Percentiles rank a stretch among this genome's conserved stretches.
Evolutionary conservation across 2,329 filamentous ascomycete genomes (phyloP).

Genomic region (Penicillium sp.): DNA sequence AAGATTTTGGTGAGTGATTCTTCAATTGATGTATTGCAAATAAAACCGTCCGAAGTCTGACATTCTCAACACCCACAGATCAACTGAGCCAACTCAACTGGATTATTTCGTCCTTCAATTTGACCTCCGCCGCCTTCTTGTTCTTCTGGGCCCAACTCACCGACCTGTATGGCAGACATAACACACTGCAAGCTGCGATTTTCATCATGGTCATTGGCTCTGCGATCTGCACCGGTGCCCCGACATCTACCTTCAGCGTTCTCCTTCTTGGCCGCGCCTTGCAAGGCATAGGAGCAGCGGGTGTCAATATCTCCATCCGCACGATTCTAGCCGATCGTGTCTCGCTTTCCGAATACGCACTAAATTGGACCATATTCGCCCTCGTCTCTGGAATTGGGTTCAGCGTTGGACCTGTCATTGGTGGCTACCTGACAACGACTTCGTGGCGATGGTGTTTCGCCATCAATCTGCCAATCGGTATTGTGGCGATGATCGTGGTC

Average conservation of each 20-base stretch:
- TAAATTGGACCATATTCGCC: constrained; percentile 65
- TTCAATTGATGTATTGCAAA: background rate
- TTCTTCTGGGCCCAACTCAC: constrained; percentile 67
- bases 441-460: constrained; percentile 27
- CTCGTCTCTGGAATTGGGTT: constrained; percentile 62
- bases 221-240: constrained; percentile 62
- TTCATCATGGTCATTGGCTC: constrained; percentile 63
- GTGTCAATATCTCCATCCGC: constrained; percentile 63
- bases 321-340: constrained; percentile 69
- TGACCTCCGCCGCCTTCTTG: constrained; percentile 69
- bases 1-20: constrained; percentile 59
- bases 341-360: constrained; percentile 62
- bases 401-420: constrained; percentile 22
- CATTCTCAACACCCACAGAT: constrained; percentile 37
- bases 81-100: constrained; percentile 65
- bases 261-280: constrained; percentile 66
- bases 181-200: constrained; percentile 60
- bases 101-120: constrained; percentile 71
- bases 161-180: constrained; percentile 67
- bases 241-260: constrained; percentile 55
- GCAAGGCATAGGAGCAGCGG: constrained; percentile 65
- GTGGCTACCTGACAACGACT: constrained; percentile 20
- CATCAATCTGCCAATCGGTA: constrained; percentile 19
- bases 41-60: background rate
- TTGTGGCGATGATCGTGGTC: constrained; percentile 14